Evolutionary conservation across 257 asterid species (phyloP), one percentile per base, ranked within the genome.

Genomic region (Petunia secreta): DNA sequence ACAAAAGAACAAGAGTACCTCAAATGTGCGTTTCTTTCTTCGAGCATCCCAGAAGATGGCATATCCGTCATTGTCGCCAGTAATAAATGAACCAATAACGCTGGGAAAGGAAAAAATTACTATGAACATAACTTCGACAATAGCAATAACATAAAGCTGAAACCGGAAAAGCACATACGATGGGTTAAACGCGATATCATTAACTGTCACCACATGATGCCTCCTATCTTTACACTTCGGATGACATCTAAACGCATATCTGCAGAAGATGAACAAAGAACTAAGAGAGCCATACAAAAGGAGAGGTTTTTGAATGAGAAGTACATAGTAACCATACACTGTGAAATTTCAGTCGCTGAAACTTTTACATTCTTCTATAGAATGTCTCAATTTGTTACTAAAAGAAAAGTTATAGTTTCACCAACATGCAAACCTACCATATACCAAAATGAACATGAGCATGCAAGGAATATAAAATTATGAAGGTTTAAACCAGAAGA

Each of bases 211-310:
- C 68, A 88, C 85, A 84, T 87, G 91, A 69, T 74, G 84, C 58
- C 79, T 85, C 71, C 94, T 91, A 75, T 86, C 85, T 87, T 75
- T 91, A 78, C 81, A 85, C 88, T 86, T 91, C 36, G 97, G 98
- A 81, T 91, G 89, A 86, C 99, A 95, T 88, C 87, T 89, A 85
- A 95, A 95, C 79, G 91, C 92, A 77, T 93, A 95, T 74, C 99
- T 95, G 91, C 85, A 84, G 53, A 82, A 79, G 73, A 57, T 8
- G 75, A 83, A 78, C 37, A 50, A 76, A 39, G 64, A 60, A 69
- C 58, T 69, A 79, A 77, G 63, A 73, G 37, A 39, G 36, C 10
- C 67, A 79, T 13, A 36, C 57, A 7, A 65, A 36, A 34, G 3
- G 54, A 36, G 36, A 46, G 5, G 8, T 69, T 46, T 16, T 46